phyloP scores from a whole-genome alignment of 169 alveolate species.

The Cryptosporidium parvum region DNA sequence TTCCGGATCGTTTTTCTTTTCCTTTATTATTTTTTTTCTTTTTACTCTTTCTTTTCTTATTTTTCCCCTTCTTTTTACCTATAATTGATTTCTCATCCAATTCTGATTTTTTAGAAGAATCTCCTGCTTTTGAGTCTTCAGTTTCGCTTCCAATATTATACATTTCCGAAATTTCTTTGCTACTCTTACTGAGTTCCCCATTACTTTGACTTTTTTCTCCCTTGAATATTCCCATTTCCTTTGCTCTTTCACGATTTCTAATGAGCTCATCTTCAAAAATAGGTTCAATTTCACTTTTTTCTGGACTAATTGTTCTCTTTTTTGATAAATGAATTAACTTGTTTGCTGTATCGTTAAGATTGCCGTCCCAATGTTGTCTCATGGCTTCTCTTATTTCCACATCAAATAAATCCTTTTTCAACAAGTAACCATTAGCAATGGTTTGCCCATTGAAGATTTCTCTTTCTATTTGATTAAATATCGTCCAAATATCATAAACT shows the following conservation, averaged over 20 bases:
- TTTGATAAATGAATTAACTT: slow-evolving; percentile 16
- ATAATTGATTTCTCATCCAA: not conserved
- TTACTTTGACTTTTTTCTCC: not conserved
- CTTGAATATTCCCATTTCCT: slow-evolving; percentile 27
- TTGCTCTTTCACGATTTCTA: slow-evolving; percentile 3
- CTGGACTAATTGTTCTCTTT: not conserved
- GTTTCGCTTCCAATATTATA: not conserved
- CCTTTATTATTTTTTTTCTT: not conserved
- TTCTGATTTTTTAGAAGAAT: not conserved
- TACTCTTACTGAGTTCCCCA: not conserved
- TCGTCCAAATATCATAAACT: slow-evolving; percentile 20
- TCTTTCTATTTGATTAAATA: slow-evolving; percentile 29
- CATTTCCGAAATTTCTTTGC: not conserved
- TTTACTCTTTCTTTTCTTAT: not conserved
- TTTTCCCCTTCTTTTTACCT: not conserved
- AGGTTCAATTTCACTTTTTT: not conserved
- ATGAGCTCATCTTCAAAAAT: slow-evolving; percentile 38
- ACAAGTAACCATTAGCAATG: not conserved
- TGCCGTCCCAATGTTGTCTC: slow-evolving; percentile 16
- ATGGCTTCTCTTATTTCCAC: slow-evolving; percentile 56
- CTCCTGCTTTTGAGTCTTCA: not conserved
- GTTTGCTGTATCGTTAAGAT: not conserved
- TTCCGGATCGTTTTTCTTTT: not conserved
- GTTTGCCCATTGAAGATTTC: not conserved
- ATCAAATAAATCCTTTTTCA: slow-evolving; percentile 5